Conservation (phyloP, 2,329 filamentous ascomycete genomes). For the Chrysosporium queenslandicum region DNA sequence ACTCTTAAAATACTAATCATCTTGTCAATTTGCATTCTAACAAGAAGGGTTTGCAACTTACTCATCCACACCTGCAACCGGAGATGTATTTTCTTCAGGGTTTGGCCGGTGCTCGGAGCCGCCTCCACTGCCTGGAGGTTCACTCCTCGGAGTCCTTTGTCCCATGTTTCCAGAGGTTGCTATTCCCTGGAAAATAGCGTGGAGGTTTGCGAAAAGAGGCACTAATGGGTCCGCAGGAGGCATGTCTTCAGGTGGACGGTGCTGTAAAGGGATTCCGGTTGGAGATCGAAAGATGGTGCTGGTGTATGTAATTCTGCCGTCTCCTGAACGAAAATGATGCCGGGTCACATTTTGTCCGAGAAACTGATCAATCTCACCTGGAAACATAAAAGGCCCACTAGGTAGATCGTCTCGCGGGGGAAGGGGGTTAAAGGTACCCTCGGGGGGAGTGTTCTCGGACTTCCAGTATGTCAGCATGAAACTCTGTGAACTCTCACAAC, state of each 20-base stretch:
- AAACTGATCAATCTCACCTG: too few species aligned
- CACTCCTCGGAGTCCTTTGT: neutral
- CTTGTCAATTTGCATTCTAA: neutral
- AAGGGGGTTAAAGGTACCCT: too few species aligned
- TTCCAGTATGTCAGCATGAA: slow-evolving; percentile 5
- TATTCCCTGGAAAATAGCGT: slow-evolving; percentile 37
- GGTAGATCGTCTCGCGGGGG: too few species aligned
- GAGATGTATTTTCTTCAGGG: neutral
- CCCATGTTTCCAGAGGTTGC: slow-evolving; percentile 15
- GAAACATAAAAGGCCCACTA: neutral
- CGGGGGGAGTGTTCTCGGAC: too few species aligned
- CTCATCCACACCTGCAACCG: slow-evolving; percentile 3
- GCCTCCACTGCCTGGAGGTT: neutral
- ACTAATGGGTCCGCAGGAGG: slow-evolving; percentile 22
- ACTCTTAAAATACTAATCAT: slow-evolving; percentile 2
- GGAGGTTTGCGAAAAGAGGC: slow-evolving; percentile 30
- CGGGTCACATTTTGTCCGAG: slow-evolving; percentile 25
- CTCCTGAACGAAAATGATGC: slow-evolving; percentile 37
- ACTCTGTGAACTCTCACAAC: neutral
- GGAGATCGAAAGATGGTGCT: slow-evolving; percentile 25
- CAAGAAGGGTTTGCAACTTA: neutral
- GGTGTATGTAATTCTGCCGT: slow-evolving; percentile 37
- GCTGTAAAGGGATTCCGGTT: slow-evolving; percentile 18
- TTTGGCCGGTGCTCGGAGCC: neutral
- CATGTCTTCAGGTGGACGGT: slow-evolving; percentile 12